phyloP scores from a whole-genome alignment of 1,139 yeast species.

The Saccharomyces pastorianus region DNA sequence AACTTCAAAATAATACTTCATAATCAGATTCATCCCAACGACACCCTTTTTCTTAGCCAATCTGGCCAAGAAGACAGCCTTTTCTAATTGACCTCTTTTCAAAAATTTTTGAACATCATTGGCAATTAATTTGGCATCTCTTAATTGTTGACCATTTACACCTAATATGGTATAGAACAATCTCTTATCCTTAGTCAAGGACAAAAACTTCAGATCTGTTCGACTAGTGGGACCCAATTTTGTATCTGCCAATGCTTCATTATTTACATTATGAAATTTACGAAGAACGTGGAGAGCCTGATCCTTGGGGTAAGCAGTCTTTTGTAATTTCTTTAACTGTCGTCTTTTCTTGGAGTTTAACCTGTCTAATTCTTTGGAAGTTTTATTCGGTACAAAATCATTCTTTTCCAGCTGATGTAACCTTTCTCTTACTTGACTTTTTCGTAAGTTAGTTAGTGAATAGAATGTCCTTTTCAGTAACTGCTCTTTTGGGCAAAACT shows the following conservation, averaged over 20 bases:
- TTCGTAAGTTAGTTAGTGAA: background rate
- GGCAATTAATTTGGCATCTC: conserved; percentile 49
- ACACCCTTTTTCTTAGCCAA: conserved; percentile 45
- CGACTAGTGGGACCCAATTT: conserved; percentile 33
- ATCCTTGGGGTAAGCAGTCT: conserved; percentile 25
- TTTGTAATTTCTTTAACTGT: conserved; percentile 19
- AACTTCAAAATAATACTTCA: conserved; percentile 41
- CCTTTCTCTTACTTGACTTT: conserved; percentile 18
- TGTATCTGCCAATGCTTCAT: conserved; percentile 20
- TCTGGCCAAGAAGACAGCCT: conserved; percentile 48
- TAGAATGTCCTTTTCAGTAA: background rate
- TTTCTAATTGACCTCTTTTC: conserved; percentile 38
- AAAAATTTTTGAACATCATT: conserved; percentile 46
- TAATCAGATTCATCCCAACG: conserved; percentile 54
- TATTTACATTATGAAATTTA: conserved; percentile 16
- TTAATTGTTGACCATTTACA: conserved; percentile 45
- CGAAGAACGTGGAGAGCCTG: conserved; percentile 24
- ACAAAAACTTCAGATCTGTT: conserved; percentile 30
- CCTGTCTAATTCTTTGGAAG: conserved; percentile 18
- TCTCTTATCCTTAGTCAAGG: conserved; percentile 34
- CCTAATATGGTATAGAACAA: conserved; percentile 49
- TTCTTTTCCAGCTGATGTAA: conserved; percentile 15
- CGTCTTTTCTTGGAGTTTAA: conserved; percentile 11
- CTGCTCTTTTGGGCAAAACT: background rate
- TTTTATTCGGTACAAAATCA: conserved; percentile 11